Base-by-base conservation (phyloP, 2,329 filamentous ascomycete genomes). In the Nannizzia gypsea region DNA sequence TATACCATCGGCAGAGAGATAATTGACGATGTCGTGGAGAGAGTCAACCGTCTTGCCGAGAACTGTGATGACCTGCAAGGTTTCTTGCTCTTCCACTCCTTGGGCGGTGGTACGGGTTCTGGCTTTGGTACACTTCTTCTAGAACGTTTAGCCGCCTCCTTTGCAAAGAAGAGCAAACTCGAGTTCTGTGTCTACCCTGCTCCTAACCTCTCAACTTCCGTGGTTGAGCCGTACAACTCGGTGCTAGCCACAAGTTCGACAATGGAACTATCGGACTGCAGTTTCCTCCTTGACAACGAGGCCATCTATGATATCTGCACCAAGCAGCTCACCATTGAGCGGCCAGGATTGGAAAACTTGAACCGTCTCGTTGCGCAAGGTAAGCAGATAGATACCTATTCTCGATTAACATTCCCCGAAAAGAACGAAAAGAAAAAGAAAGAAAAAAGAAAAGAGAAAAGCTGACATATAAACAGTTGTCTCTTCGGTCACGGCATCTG, bases 1-100 rank as follows among this genome's bases (percentile, higher is more conserved):
- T 99, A 99, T 84, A 99, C 93, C 65, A 91, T 97, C 70, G 93
- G 93, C 76, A 97, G 97, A 85, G 93, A 99, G 83, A 85, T 99
- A 77, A 96, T 97, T 70, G 93, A 99, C 77, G 87, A 91, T 76
- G 93, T 97, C 64, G 81, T 97, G 68, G 93, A 99, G 83, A 95
- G 95, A 84, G 88, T 99, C 67, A 90, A 93, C 77, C 90, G 89
- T 70, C 91, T 97, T 69, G 92, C 93, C 77, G 91, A 99, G 78
- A 95, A 93, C 85, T 99, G 93, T 79, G 87, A 89, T 69, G 92
- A 91, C 79, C 90, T 99, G 62, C 93, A 99, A 78, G 93, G 93
- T 73, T 99, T 99, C 87, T 84, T 86, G 64, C 81, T 86, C 70
- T 86, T 86, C 77, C 83, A 86, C 74, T 85, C 83, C 8, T 86